Base-by-base conservation (phyloP, 306 rosid species). In the Potentilla sterilis region DNA sequence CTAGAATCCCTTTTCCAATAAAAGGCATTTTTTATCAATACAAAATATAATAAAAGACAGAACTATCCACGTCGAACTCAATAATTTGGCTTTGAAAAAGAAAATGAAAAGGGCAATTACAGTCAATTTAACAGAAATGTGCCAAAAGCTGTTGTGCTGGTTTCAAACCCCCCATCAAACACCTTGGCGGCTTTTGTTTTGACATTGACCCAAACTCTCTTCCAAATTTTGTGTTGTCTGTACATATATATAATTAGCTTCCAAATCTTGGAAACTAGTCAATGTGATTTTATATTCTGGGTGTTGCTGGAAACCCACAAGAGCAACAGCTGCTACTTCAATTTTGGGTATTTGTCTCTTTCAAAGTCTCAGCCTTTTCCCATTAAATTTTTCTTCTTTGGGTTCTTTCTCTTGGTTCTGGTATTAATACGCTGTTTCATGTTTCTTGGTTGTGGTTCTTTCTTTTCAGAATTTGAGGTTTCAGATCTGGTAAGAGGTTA, bases 401-500 rank as follows among this genome's bases (percentile, higher is more conserved):
- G 59, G 75, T 24, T 69, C 72, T 9, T 13, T 47, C 34, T 47
- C 12, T 28, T 59, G 49, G n/a, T 48, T 43, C 43, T 19, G 5
- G n/a, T 15, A 21, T n/a, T 48, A 21, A 21, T 51, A n/a, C 19
- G 63, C 59, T 41, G 70, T 12, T 15, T 44, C 79, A 16, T 41
- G 66, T n/a, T n/a, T n/a, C n/a, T n/a, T n/a, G 3, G 11, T 19
- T 74, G 8, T n/a, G 63, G 38, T 63, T 75, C 78, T 69, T 22
- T 34, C 37, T 67, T 35, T 57, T 66, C 74, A 62, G 54, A 58
- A 68, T 57, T 59, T 59, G 43, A 15, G 49, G 58, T 57, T 46
- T 46, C 75, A 80, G 87, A 87, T 88, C 90, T 64, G 46, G 22
- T 22, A 18, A 37, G 68, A 34, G 81, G 83, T 79, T 34, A 42